These are phyloP conservation scores for Murraya paniculata DNA, from an alignment of 345 rosid species.

Conservation along the genomic window DNA sequence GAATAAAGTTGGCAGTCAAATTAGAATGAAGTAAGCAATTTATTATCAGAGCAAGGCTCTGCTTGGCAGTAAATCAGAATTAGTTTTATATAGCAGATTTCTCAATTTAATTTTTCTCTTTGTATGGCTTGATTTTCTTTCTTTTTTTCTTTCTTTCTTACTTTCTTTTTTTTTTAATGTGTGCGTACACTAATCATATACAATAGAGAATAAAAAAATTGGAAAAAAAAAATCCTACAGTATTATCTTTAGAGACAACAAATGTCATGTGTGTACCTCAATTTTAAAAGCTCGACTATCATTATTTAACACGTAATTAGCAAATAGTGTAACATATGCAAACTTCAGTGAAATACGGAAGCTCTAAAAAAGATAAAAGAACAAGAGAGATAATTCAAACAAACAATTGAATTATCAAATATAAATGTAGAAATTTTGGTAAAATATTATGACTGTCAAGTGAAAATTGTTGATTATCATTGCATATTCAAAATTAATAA, in stretches of 20 bases:
- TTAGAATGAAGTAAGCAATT: neutral
- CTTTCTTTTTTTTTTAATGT: too few relatives aligned
- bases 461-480: too few relatives aligned
- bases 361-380: neutral
- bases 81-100: neutral
- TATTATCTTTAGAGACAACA: neutral
- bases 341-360: too few relatives aligned
- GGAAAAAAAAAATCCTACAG: too few relatives aligned
- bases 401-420: too few relatives aligned
- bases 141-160: too few relatives aligned
- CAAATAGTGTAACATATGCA: neutral
- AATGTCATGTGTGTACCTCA: neutral
- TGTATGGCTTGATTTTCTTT: neutral
- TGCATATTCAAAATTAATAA: too few relatives aligned
- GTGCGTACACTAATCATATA: neutral
- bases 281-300: too few relatives aligned
- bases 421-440: too few relatives aligned
- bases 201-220: neutral
- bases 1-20: neutral
- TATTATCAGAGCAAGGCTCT: neutral
- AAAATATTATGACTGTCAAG: too few relatives aligned
- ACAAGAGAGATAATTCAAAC: too few relatives aligned
- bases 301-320: neutral
- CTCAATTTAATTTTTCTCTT: neutral
- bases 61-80: neutral